Evolutionary conservation across 2,329 filamentous ascomycete species (phyloP), one percentile per base, ranked within the genome.

Genomic region (Chaetothyriales sp.): DNA sequence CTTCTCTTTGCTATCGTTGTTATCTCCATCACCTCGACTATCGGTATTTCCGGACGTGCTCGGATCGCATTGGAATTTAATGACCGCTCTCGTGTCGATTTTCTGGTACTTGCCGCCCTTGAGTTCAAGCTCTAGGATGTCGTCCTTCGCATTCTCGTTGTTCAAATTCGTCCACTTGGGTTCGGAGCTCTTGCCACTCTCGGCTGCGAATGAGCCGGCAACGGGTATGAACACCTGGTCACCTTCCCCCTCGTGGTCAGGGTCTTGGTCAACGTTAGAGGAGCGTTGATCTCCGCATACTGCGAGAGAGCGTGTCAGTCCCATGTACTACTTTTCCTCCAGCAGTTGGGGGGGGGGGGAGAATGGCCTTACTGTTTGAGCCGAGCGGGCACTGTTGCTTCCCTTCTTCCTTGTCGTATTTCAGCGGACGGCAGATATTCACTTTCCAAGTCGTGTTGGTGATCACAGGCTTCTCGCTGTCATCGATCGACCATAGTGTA

Each of bases 61-160:
- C 26, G 68, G 71, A 62, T 94, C 83, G 68, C 92, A 98, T 18
- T 89, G 65, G 59, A 96, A 88, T 61, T 94, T 85, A 49, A 96
- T 78, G 8, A 94, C 76, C 2, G 88, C 86, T 61, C 79, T 81
- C 65, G 93, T 84, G 53, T 78, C 71, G 25, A 69, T 68, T 50
- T 63, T 52, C 61, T 70, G 64, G 48, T 74, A 74, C 46, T 70
- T 66, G 10, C 75, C 77, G 6, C 80, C 83, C 47, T 77, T 71
- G 47, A 95, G 65, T 54, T 82, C 78, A 1, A 92, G 65, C 15
- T 80, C 75, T 9, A 95, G 61, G 1, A 90, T 89, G 59, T 92
- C 80, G 54, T 79, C 80, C 19, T 78, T 73, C 2, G 76, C 70
- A 62, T 90, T 84, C 1, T 76, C 68, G 48, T 74, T 72, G 59